These are phyloP conservation scores for Tremella yokohamensis DNA, from an alignment of 768 basidiomycete genomes.

Conservation along the genomic window DNA sequence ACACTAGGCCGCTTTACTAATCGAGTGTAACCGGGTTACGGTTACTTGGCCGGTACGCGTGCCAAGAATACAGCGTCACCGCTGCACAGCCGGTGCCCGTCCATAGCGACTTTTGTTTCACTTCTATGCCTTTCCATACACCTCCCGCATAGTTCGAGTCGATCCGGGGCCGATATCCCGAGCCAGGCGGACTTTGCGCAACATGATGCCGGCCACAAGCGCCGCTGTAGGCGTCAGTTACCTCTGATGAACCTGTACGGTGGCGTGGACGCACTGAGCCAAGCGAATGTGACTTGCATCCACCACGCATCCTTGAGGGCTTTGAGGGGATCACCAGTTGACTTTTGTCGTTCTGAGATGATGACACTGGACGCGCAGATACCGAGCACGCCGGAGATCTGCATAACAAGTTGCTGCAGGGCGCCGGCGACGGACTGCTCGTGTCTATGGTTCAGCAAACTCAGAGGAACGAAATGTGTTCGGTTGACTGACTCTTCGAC, in stretches of 20 bases:
- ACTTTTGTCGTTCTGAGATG: constrained; percentile 7
- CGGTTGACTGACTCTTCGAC: constrained; percentile 27
- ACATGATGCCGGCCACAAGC: background rate
- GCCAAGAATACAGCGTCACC: no score
- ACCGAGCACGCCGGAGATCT: constrained; percentile 15
- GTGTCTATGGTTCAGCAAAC: background rate
- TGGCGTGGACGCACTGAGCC: constrained; percentile 18
- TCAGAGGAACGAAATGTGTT: background rate
- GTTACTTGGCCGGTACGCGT: no score
- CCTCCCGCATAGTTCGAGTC: no score
- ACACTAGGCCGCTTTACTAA: no score
- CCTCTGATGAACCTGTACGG: no score
- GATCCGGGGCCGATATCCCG: background rate
- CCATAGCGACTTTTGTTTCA: no score
- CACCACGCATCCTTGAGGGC: constrained; percentile 20
- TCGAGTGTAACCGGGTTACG: no score
- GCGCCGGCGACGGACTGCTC: constrained; percentile 33
- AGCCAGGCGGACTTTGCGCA: constrained; percentile 7
- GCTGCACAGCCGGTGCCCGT: no score
- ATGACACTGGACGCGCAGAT: constrained; percentile 23
- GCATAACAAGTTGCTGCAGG: constrained; percentile 20
- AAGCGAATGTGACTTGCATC: constrained; percentile 11
- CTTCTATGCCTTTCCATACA: no score
- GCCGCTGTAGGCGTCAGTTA: background rate
- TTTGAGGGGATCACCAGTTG: constrained; percentile 14